Evolutionary conservation across 441 rosid genomes (phyloP).

Genomic region (Brassica balearica): DNA sequence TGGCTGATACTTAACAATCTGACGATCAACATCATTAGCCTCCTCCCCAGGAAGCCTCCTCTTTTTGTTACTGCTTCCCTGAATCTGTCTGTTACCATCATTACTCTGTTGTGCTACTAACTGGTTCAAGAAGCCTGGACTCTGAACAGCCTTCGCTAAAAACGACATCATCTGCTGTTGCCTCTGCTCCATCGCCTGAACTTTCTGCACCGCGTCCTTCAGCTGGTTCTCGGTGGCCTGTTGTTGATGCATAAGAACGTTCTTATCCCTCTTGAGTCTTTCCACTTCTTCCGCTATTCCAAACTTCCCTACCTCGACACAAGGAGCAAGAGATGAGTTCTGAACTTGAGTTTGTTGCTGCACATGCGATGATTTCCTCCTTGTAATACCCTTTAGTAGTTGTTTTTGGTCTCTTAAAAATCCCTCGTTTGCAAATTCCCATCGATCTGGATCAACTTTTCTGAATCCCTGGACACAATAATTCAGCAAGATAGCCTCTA

Average conservation of each 20-base stretch:
- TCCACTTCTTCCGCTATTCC: constrained; percentile 63
- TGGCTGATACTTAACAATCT: constrained; percentile 63
- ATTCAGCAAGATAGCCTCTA: not conserved
- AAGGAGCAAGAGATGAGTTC: constrained; percentile 51
- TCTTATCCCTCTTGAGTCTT: constrained; percentile 59
- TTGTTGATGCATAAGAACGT: constrained; percentile 63
- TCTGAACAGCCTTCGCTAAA: constrained; percentile 63
- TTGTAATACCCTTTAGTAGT: constrained; percentile 52
- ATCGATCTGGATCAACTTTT: constrained; percentile 62
- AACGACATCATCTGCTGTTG: constrained; percentile 80
- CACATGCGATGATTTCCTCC: constrained; percentile 53
- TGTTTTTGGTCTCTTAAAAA: constrained; percentile 63
- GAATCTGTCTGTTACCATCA: constrained; percentile 50
- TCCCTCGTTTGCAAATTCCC: constrained; percentile 66
- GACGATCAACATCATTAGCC: constrained; percentile 49
- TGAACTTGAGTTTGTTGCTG: constrained; percentile 55
- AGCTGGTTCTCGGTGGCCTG: constrained; percentile 56
- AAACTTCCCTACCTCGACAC: constrained; percentile 69
- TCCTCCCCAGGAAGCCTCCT: constrained; percentile 61
- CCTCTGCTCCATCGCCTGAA: constrained; percentile 62
- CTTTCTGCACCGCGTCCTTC: constrained; percentile 56
- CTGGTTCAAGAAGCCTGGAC: constrained; percentile 61
- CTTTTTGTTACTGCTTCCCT: constrained; percentile 53
- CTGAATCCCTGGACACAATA: constrained; percentile 57
- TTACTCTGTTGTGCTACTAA: constrained; percentile 56